phyloP scores from a whole-genome alignment of 2,329 filamentous ascomycete genomes.

The Amauroascus verrucosus region DNA sequence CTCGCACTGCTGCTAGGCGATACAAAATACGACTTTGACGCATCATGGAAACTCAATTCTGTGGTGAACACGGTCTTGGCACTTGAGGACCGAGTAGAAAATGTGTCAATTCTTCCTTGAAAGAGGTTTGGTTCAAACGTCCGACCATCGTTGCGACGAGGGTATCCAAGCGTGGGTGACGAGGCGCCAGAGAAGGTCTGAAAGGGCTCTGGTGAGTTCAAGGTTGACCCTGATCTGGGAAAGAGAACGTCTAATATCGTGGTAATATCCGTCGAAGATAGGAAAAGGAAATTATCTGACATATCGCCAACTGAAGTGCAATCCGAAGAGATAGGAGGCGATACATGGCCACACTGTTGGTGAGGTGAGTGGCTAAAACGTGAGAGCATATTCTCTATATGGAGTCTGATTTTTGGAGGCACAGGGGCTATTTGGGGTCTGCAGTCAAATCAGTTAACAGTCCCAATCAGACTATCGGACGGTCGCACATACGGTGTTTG shows the following conservation, averaged over 20 bases:
- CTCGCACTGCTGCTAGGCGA: constrained; percentile 13
- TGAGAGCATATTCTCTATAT: constrained; percentile 32
- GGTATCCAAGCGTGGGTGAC: constrained; percentile 20
- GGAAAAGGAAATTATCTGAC: constrained; percentile 33
- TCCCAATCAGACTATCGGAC: not conserved
- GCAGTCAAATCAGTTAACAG: constrained; percentile 40
- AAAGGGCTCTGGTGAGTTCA: constrained; percentile 19
- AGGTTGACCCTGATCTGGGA: constrained; percentile 36
- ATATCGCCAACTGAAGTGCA: constrained; percentile 28
- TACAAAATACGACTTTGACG: constrained; percentile 15
- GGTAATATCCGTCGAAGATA: constrained; percentile 68
- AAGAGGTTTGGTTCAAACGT: constrained; percentile 27
- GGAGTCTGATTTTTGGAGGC: constrained; percentile 26
- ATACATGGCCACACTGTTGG: not conserved
- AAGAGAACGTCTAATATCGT: constrained; percentile 77
- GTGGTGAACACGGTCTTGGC: constrained; percentile 24
- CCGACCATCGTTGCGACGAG: constrained; percentile 19
- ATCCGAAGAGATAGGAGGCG: not conserved
- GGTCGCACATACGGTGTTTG: constrained; percentile 51
- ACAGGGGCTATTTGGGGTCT: constrained; percentile 32
- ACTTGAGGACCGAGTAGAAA: constrained; percentile 20
- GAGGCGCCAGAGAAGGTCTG: constrained; percentile 24
- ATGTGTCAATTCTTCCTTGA: constrained; percentile 24
- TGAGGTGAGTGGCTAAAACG: constrained; percentile 18
- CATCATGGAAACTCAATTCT: constrained; percentile 23